Conservation (phyloP, 495 filamentous ascomycete species). For the Tetracladium setigerum region DNA sequence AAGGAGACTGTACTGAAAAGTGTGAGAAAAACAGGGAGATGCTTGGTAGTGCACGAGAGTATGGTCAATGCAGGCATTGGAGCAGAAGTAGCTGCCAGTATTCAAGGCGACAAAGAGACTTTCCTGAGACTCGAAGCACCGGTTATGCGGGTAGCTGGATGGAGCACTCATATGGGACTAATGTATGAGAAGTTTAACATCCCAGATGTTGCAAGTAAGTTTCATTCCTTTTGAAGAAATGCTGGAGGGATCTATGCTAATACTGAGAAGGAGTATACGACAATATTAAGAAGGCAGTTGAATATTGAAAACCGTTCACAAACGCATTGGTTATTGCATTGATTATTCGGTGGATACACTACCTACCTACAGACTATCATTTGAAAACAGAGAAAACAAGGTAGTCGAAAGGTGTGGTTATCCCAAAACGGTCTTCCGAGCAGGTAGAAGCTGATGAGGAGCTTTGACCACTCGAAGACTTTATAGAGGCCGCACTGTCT, state of each 20-base stretch:
- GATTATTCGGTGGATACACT: not conserved
- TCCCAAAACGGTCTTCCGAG: too few species aligned
- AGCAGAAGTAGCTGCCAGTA: slow-evolving; percentile 85
- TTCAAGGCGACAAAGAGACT: slow-evolving; percentile 72
- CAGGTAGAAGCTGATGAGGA: too few species aligned
- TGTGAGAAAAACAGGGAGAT: slow-evolving; percentile 83
- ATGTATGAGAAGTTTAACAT: slow-evolving; percentile 81
- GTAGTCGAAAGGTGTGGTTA: too few species aligned
- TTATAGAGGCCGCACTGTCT: too few species aligned
- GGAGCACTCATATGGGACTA: slow-evolving; percentile 80
- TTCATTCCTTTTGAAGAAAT: not conserved
- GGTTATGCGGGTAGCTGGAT: slow-evolving; percentile 83
- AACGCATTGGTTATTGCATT: too few species aligned
- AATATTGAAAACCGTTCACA: slow-evolving; percentile 11
- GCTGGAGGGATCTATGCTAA: slow-evolving; percentile 16
- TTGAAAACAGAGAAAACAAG: too few species aligned
- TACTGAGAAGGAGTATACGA: slow-evolving; percentile 41
- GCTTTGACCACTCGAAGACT: too few species aligned
- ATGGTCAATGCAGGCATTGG: slow-evolving; percentile 94
- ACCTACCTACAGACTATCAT: not conserved
- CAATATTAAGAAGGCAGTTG: slow-evolving; percentile 35
- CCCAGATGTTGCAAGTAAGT: slow-evolving; percentile 87
- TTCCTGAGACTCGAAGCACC: slow-evolving; percentile 90
- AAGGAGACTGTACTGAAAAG: slow-evolving; percentile 74
- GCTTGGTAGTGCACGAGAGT: slow-evolving; percentile 89